Percentiles rank a stretch among this genome's conserved stretches.
Conservation (phyloP, 805 yeast genomes). For the Osmozyma mogii region DNA sequence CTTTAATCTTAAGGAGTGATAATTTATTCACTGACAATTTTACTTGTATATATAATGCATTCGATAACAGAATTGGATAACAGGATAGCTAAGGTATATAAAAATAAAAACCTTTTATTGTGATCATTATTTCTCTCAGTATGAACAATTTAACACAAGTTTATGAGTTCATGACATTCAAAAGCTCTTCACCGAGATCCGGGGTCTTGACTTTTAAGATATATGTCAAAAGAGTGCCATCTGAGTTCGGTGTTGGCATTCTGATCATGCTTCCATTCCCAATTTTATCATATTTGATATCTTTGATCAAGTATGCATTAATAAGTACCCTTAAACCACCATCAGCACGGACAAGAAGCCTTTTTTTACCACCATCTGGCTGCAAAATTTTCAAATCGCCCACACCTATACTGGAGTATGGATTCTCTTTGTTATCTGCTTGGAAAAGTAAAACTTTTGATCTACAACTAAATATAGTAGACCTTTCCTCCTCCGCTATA, state of each 20-base stretch:
- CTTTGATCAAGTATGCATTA: conserved; percentile 53
- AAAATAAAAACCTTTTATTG: conserved; percentile 8
- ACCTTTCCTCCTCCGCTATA: conserved; percentile 87
- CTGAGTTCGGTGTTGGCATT: conserved; percentile 50
- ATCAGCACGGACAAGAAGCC: conserved; percentile 79
- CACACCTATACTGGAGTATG: conserved; percentile 61
- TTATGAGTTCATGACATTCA: conserved; percentile 23
- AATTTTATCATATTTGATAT: conserved; percentile 50
- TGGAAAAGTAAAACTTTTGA: conserved; percentile 63
- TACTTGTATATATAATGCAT: too few species aligned
- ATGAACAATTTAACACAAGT: too few species aligned
- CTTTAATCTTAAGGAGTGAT: conserved; percentile 40
- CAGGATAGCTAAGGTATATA: not conserved
- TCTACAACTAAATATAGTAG: conserved; percentile 51
- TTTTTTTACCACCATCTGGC: conserved; percentile 51
- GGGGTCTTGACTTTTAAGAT: conserved; percentile 69
- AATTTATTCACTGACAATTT: not conserved
- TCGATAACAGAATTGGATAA: too few species aligned
- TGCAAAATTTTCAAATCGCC: conserved; percentile 75
- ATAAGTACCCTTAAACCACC: conserved; percentile 76
- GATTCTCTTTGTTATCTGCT: conserved; percentile 37
- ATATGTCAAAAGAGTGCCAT: conserved; percentile 51
- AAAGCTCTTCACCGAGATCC: conserved; percentile 54
- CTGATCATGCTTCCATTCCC: conserved; percentile 63
- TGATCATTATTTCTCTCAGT: conserved; percentile 10